A percentile compares a stretch with the other conserved stretches of the same genome.
Evolutionary conservation across 2,329 filamentous ascomycete genomes (phyloP).

Genomic region (Sclerotinia trifoliorum): DNA sequence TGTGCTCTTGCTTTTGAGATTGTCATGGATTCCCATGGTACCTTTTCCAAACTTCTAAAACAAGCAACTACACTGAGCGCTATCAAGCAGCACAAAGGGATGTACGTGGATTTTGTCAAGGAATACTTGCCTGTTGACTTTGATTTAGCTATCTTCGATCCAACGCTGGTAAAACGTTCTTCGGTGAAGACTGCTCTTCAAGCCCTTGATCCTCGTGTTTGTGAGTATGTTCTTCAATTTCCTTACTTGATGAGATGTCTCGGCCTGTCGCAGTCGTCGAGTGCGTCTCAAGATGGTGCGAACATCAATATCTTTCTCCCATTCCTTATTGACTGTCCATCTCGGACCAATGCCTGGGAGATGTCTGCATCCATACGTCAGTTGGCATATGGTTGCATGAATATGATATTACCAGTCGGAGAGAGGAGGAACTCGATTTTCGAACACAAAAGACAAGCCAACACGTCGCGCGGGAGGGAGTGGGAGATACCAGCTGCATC

Average conservation of each 20-base stretch:
- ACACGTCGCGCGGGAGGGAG: constrained; percentile 34
- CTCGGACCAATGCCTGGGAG: constrained; percentile 57
- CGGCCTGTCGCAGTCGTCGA: constrained; percentile 25
- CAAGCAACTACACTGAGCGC: constrained; percentile 31
- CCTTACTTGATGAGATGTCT: constrained; percentile 28
- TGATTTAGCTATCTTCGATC: background rate
- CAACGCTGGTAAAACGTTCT: background rate
- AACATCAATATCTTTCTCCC: constrained; percentile 59
- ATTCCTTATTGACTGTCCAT: constrained; percentile 57
- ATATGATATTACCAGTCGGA: constrained; percentile 38
- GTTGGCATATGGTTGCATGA: constrained; percentile 55
- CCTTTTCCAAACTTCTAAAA: constrained; percentile 32
- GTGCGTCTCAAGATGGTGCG: background rate
- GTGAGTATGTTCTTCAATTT: constrained; percentile 51
- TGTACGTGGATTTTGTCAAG: constrained; percentile 33
- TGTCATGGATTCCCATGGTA: constrained; percentile 31
- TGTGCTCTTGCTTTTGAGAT: constrained; percentile 42
- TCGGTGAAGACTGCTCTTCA: constrained; percentile 20
- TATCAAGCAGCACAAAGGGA: constrained; percentile 23
- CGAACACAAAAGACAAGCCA: constrained; percentile 37
- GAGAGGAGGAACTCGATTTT: constrained; percentile 31
- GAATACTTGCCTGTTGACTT: constrained; percentile 30
- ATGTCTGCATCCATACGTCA: constrained; percentile 51
- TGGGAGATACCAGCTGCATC: constrained; percentile 31
- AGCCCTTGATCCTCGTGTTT: constrained; percentile 49